phyloP scores from a whole-genome alignment of 768 basidiomycete genomes.

The Candolleomyces efflorescens region DNA sequence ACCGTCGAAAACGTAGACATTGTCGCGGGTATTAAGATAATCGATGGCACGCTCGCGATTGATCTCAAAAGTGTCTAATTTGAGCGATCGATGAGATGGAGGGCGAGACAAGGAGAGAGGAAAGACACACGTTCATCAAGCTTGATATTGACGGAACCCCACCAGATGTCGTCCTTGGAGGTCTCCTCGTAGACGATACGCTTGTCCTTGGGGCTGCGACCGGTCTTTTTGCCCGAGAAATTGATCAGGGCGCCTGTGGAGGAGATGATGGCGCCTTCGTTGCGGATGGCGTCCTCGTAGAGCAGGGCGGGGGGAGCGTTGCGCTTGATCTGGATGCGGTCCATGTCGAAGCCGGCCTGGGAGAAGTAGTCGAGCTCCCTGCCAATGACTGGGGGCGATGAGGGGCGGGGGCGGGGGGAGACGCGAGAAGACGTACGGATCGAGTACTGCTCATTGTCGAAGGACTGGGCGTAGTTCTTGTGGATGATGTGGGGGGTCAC shows the following conservation, averaged over 20 bases:
- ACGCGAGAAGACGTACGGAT: constrained; percentile 42
- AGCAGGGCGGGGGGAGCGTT: constrained; percentile 87
- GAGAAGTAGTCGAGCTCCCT: constrained; percentile 96
- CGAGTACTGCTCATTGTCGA: constrained; percentile 58
- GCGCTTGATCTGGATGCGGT: constrained; percentile 92
- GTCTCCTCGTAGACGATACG: constrained; percentile 98
- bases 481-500: constrained; percentile 88
- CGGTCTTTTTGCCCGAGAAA: constrained; percentile 99
- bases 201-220: constrained; percentile 97
- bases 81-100: constrained; percentile 5
- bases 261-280: constrained; percentile 98
- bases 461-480: constrained; percentile 75
- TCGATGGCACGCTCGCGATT: constrained; percentile 99
- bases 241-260: constrained; percentile 97
- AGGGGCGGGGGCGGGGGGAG: constrained; percentile 5
- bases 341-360: constrained; percentile 99
- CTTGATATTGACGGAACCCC: constrained; percentile 99
- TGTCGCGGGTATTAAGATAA: constrained; percentile 96
- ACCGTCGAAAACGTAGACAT: constrained; percentile 97
- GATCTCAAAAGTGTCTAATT: constrained; percentile 94
- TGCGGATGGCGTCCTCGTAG: constrained; percentile 97
- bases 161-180: constrained; percentile 97
- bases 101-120: background rate
- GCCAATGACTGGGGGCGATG: constrained; percentile 66
- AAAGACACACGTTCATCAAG: constrained; percentile 82